A percentile compares a stretch with the other conserved stretches of the same genome.
phyloP scores from a whole-genome alignment of 352 stramenopile species.

The Pythium phragmitis region DNA sequence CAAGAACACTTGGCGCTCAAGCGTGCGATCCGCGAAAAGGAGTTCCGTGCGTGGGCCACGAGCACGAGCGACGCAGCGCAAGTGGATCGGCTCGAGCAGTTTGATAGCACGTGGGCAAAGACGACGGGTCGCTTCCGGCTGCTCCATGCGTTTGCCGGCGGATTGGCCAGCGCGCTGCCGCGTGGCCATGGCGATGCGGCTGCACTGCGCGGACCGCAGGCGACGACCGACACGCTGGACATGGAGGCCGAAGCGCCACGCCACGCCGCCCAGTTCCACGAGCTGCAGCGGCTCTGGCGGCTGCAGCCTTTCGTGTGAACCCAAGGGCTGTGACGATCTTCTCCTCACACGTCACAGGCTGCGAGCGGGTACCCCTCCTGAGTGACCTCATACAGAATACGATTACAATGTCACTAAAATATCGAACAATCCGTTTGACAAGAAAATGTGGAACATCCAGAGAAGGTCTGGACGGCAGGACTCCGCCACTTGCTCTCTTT shows the following conservation, averaged over 20 bases:
- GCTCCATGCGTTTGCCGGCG: constrained; percentile 58
- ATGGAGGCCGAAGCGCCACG: constrained; percentile 27
- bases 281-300: constrained; percentile 10
- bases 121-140: constrained; percentile 39
- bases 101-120: constrained; percentile 42
- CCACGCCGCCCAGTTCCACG: constrained; percentile 27
- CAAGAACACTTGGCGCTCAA: constrained; percentile 39
- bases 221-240: neutral
- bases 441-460: neutral
- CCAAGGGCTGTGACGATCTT: neutral
- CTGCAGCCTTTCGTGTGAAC: neutral
- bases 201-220: neutral
- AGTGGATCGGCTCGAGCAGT: constrained; percentile 27
- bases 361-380: neutral
- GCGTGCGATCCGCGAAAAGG: constrained; percentile 29
- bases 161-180: constrained; percentile 48
- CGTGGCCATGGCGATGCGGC: neutral
- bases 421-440: neutral
- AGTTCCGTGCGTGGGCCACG: constrained; percentile 15
- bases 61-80: neutral
- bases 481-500: neutral
- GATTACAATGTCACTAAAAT: neutral
- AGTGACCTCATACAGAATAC: constrained; percentile 6
- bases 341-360: constrained; percentile 11
- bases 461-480: neutral